Percentiles rank a stretch among this genome's conserved stretches.
Conservation (phyloP, 768 basidiomycete genomes). For the Steccherinum ochraceum region DNA sequence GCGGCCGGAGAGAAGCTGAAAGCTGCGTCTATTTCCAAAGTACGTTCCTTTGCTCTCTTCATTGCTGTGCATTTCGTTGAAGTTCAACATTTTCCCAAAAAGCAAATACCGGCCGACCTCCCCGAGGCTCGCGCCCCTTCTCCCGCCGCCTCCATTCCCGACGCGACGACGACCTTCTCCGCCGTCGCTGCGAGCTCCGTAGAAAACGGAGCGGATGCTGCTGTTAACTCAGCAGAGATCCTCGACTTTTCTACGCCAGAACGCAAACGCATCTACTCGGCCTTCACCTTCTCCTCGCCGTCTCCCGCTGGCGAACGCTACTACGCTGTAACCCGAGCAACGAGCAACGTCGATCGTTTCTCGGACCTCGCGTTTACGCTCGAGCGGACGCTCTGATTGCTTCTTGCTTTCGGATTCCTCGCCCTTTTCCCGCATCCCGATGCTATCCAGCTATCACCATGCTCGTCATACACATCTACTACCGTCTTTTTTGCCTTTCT, state of each 20-base stretch:
- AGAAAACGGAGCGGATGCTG: not conserved
- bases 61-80: not conserved
- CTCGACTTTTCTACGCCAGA: constrained; percentile 63
- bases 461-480: not conserved
- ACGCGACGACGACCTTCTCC: not conserved
- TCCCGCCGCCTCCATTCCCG: constrained; percentile 3
- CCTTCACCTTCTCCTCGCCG: constrained; percentile 77
- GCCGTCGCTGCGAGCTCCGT: not conserved
- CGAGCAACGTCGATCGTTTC: constrained; percentile 17
- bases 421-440: not conserved
- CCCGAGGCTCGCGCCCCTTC: constrained; percentile 7
- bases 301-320: constrained; percentile 54
- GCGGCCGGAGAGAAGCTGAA: not conserved
- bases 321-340: constrained; percentile 19
- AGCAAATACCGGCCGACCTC: constrained; percentile 6
- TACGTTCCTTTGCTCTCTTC: constrained; percentile 3
- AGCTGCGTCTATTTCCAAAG: constrained; percentile 7
- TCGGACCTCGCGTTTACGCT: constrained; percentile 10
- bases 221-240: constrained; percentile 17
- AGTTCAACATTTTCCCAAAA: not conserved
- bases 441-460: not conserved
- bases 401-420: not conserved
- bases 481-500: not conserved
- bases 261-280: constrained; percentile 62
- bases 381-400: not conserved